Percentiles rank a stretch among this genome's conserved stretches.
Conservation (phyloP, 1,284 basidiomycete genomes). For the Cystobasidium slooffiae region DNA sequence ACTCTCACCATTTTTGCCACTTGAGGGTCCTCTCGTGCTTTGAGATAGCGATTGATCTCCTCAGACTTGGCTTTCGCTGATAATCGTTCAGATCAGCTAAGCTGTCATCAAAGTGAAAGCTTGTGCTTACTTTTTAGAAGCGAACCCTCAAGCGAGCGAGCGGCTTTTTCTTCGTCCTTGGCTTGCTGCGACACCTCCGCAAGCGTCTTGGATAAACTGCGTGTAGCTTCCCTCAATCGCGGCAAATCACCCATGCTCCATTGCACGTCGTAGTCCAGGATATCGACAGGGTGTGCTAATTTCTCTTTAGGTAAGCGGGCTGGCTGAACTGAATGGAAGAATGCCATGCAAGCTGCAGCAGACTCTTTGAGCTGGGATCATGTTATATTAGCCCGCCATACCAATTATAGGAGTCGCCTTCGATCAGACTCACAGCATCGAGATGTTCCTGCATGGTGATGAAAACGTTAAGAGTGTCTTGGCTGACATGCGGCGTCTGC, state of each 20-base stretch:
- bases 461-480: conserved; percentile 35
- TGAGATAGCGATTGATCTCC: conserved; percentile 73
- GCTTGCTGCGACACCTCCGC: conserved; percentile 53
- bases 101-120: not conserved
- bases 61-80: conserved; percentile 74
- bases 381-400: not conserved
- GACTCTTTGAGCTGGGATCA: conserved; percentile 55
- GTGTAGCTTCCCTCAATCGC: conserved; percentile 51
- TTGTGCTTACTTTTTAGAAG: conserved; percentile 59
- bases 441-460: conserved; percentile 38
- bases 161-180: conserved; percentile 54
- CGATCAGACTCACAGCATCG: conserved; percentile 21
- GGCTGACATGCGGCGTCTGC: not conserved
- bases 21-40: conserved; percentile 73
- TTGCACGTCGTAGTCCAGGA: conserved; percentile 45
- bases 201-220: conserved; percentile 52
- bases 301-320: conserved; percentile 45
- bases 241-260: conserved; percentile 59
- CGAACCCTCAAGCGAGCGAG: conserved; percentile 59
- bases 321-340: conserved; percentile 50
- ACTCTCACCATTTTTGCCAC: conserved; percentile 79
- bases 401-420: not conserved
- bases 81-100: not conserved
- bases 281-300: conserved; percentile 16
- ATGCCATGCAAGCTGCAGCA: conserved; percentile 52